Conservation (phyloP, 169 alveolate species). For the Plasmodium blacklocki region DNA sequence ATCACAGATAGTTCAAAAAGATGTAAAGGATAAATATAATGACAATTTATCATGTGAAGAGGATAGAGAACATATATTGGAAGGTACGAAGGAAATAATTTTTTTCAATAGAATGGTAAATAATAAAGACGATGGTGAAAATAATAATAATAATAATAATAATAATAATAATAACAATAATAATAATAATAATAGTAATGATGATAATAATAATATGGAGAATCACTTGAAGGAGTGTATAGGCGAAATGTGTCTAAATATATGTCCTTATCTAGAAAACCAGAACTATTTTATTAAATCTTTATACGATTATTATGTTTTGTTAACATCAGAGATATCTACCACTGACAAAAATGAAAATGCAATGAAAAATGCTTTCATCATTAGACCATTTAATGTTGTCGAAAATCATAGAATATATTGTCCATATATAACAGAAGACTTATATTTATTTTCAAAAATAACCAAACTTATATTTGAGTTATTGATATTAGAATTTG, state of each 20-base stretch:
- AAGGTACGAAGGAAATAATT: background rate
- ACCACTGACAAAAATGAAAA: background rate
- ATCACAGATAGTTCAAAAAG: conserved; percentile 15
- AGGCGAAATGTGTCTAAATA: conserved; percentile 12
- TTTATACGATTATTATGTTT: conserved; percentile 28
- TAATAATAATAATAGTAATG: background rate
- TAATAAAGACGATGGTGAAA: background rate
- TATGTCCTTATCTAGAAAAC: conserved; percentile 23
- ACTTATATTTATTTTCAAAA: conserved; percentile 59
- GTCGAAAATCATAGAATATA: conserved; percentile 64
- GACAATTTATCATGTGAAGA: background rate
- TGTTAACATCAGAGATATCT: background rate
- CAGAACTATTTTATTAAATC: conserved; percentile 29
- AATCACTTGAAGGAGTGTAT: conserved; percentile 1
- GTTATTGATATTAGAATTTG: conserved; percentile 51
- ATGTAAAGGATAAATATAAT: background rate
- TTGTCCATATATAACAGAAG: conserved; percentile 73
- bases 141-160: too few species aligned
- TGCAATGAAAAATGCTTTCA: background rate
- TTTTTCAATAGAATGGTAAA: background rate
- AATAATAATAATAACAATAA: background rate
- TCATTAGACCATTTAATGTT: conserved; percentile 33
- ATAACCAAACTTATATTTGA: conserved; percentile 65
- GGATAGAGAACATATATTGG: conserved; percentile 1
- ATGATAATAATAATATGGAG: conserved; percentile 11